Percentiles rank a stretch among this genome's conserved stretches.
Evolutionary conservation across 2,329 filamentous ascomycete species (phyloP).

Genomic region (Apiospora saccharicola): DNA sequence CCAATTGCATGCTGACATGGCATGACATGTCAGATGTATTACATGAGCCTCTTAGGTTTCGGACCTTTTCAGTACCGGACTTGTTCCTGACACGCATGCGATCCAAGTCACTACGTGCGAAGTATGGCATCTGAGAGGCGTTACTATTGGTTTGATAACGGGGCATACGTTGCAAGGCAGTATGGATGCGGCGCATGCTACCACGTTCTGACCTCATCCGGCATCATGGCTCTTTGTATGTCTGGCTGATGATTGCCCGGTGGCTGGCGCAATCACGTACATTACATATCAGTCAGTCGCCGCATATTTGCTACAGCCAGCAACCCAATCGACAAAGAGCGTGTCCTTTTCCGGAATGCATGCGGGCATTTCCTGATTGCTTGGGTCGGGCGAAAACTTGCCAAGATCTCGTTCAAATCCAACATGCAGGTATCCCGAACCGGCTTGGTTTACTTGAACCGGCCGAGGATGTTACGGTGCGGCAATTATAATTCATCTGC

Average conservation of each 20-base stretch:
- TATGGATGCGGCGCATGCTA: not conserved
- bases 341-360: not conserved
- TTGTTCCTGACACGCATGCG: not conserved
- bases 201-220: conserved; percentile 16
- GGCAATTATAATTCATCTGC: conserved; percentile 8
- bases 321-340: not conserved
- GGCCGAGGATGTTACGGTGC: not conserved
- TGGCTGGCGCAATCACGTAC: not conserved
- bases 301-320: not conserved
- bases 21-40: conserved; percentile 8
- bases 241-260: not conserved
- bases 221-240: not conserved
- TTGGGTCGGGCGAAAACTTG: not conserved
- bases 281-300: not conserved
- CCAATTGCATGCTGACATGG: conserved; percentile 19
- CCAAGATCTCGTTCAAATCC: not conserved
- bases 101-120: not conserved
- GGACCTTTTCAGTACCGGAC: not conserved
- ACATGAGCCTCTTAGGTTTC: conserved; percentile 8
- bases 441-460: not conserved
- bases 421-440: not conserved
- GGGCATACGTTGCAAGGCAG: not conserved
- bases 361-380: not conserved
- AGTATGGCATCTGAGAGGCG: not conserved
- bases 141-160: conserved; percentile 12